Conservation (phyloP, 176 grass and related monocot genomes). For the Musa itinerans region DNA sequence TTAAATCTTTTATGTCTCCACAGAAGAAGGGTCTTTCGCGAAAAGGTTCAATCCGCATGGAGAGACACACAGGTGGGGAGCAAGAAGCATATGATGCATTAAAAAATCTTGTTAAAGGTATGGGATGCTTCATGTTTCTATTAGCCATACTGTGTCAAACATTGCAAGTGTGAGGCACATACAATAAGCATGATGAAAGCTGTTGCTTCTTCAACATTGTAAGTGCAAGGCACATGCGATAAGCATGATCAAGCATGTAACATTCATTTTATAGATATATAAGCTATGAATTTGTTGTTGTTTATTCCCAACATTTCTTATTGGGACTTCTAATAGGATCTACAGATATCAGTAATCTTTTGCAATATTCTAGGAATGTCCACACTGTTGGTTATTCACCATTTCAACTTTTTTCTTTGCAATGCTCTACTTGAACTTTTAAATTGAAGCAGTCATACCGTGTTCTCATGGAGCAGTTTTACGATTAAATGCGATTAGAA, state of each 20-base stretch:
- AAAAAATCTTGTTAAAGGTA: constrained; percentile 82
- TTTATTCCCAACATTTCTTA: no score
- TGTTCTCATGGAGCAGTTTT: not conserved
- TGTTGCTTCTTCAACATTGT: no score
- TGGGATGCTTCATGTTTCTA: not conserved
- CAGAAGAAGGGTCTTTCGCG: constrained; percentile 87
- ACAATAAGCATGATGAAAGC: no score
- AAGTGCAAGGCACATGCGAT: no score
- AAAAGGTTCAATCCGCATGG: constrained; percentile 67
- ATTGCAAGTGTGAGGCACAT: no score
- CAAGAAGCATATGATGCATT: constrained; percentile 57
- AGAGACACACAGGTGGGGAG: constrained; percentile 54
- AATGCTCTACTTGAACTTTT: not conserved
- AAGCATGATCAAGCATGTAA: no score
- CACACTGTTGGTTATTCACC: not conserved
- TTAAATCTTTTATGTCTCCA: constrained; percentile 1
- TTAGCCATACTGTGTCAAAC: no score
- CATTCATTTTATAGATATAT: no score
- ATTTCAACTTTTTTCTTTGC: not conserved
- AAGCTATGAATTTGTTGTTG: no score
- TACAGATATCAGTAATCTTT: no score
- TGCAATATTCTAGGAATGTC: no score
- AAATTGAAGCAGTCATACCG: not conserved
- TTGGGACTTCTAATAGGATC: no score
- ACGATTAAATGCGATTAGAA: not conserved